A percentile compares a stretch with the other conserved stretches of the same genome.
These are phyloP conservation scores for Trichosphaerium sp. DNA, from an alignment of 78 protist species.

Conservation along the genomic window DNA sequence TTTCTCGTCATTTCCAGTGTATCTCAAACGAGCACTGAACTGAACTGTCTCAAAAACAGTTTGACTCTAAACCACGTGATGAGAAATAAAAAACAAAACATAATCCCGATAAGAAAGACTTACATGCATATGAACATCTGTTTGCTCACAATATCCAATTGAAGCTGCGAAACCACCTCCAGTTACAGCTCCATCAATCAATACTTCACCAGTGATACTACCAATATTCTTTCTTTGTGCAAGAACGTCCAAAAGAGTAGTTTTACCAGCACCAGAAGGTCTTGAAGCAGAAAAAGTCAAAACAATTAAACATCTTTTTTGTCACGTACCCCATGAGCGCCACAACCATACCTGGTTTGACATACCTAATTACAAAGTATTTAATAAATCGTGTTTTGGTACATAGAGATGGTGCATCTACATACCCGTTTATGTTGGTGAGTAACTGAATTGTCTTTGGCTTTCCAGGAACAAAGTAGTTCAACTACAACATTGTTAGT, in stretches of 20 bases:
- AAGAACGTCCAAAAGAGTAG: slow-evolving; percentile 53
- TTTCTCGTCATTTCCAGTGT: background rate
- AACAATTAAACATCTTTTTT: too few species aligned
- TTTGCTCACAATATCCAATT: background rate
- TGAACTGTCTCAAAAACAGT: background rate
- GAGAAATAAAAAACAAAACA: background rate
- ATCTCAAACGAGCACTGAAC: slow-evolving; percentile 20
- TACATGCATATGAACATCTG: background rate
- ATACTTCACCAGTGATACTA: slow-evolving; percentile 16
- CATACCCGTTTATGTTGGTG: slow-evolving; percentile 42
- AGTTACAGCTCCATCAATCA: slow-evolving; percentile 29
- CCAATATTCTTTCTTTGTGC: slow-evolving; percentile 45
- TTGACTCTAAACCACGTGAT: background rate
- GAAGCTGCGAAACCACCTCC: background rate
- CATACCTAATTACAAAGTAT: too few species aligned
- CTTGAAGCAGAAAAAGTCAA: too few species aligned
- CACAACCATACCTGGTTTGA: slow-evolving; percentile 46
- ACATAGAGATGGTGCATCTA: too few species aligned
- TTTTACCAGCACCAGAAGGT: slow-evolving; percentile 66
- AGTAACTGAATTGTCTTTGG: slow-evolving; percentile 20
- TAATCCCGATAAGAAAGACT: background rate
- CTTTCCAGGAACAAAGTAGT: slow-evolving; percentile 19
- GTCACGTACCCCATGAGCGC: slow-evolving; percentile 71
- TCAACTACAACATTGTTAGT: too few species aligned
- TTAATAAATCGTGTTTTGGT: too few species aligned